phyloP scores from a whole-genome alignment of 2,329 filamentous ascomycete species.

The Hypomyces rosellus region DNA sequence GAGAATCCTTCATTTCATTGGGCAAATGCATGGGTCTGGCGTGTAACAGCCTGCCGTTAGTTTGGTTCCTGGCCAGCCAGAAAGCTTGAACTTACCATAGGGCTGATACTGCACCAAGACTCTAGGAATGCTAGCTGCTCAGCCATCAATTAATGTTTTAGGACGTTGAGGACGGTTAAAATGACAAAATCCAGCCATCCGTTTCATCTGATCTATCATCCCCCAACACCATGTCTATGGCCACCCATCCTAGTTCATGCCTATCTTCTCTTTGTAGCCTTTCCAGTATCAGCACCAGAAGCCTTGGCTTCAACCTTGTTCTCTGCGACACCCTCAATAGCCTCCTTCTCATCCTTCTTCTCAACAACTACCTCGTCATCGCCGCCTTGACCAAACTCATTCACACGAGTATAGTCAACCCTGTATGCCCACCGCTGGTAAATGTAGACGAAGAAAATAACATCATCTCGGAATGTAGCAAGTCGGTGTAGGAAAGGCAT shows the following conservation, averaged over 20 bases:
- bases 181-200: too few relatives aligned
- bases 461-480: constrained; percentile 86
- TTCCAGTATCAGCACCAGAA: constrained; percentile 44
- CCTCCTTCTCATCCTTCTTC: constrained; percentile 26
- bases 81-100: neutral
- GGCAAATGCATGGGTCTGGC: too few relatives aligned
- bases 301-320: constrained; percentile 37
- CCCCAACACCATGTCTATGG: too few relatives aligned
- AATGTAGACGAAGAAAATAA: constrained; percentile 97
- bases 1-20: too few relatives aligned
- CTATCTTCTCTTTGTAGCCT: constrained; percentile 38
- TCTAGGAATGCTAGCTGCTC: neutral
- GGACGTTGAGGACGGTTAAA: too few relatives aligned
- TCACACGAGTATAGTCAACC: constrained; percentile 84
- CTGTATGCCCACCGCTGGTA: constrained; percentile 94
- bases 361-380: constrained; percentile 63
- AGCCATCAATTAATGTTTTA: too few relatives aligned
- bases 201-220: too few relatives aligned
- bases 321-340: constrained; percentile 27
- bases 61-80: too few relatives aligned
- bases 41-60: too few relatives aligned
- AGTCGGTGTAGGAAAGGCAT: constrained; percentile 93
- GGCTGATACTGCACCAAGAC: neutral
- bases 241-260: neutral
- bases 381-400: constrained; percentile 98